A percentile compares a stretch with the other conserved stretches of the same genome.
These are phyloP conservation scores for Austroboletus niveus DNA, from an alignment of 1,284 basidiomycete species.

Conservation along the genomic window DNA sequence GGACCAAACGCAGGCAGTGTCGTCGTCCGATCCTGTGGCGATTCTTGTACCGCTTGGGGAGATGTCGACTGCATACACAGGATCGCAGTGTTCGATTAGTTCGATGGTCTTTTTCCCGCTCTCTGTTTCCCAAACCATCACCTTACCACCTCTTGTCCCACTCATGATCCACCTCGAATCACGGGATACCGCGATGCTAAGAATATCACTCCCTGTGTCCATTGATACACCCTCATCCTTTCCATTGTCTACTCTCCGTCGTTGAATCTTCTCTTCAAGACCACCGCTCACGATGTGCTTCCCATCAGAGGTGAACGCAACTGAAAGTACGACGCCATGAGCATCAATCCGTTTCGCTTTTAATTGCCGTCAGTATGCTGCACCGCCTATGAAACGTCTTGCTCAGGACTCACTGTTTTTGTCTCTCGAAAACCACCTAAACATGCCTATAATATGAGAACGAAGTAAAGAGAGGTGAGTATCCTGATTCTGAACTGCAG, in stretches of 20 bases:
- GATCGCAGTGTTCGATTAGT: background rate
- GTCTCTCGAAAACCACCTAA: too few species aligned
- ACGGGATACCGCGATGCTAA: slow-evolving; percentile 3
- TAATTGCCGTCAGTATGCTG: background rate
- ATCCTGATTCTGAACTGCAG: too few species aligned
- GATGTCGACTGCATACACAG: slow-evolving; percentile 3
- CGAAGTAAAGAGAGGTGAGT: too few species aligned
- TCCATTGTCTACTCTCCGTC: slow-evolving; percentile 1
- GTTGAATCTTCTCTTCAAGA: background rate
- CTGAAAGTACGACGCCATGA: background rate
- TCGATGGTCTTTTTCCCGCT: background rate
- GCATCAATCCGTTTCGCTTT: background rate
- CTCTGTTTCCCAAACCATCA: slow-evolving; percentile 8
- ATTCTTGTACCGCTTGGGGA: slow-evolving; percentile 8
- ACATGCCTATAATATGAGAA: too few species aligned
- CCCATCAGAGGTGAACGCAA: background rate
- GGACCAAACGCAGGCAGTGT: slow-evolving; percentile 8
- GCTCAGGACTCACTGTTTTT: too few species aligned
- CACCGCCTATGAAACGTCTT: too few species aligned
- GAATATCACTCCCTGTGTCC: background rate
- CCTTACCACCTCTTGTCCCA: background rate
- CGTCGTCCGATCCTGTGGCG: slow-evolving; percentile 7
- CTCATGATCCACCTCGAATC: background rate
- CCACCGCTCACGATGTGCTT: background rate
- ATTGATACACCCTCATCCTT: background rate